Base-by-base conservation (phyloP, 78 protist genomes). In the Bodo saltans region DNA sequence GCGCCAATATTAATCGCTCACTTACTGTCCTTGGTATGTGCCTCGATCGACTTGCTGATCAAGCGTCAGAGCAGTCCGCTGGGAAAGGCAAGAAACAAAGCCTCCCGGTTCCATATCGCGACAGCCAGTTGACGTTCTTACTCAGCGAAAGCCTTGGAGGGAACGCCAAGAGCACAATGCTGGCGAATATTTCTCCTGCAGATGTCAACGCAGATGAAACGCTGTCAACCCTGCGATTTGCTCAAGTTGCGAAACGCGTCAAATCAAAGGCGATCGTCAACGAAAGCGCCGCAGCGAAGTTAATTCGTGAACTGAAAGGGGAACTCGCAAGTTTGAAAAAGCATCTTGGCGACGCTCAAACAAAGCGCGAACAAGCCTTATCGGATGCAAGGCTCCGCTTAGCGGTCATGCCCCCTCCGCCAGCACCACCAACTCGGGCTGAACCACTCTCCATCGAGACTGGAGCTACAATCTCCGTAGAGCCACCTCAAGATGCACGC, bases 161-260 rank as follows among this genome's bases (percentile, higher is more conserved):
- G 35, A 87, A 90, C 73, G 2, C 87, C 26, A 87, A 84, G 73
- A 92, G 93, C n/a, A 28, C 83, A 78, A 93, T 93, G 96, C 39
- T 93, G 2, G 92, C 93, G 17, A 84, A 92, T 1, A 1, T 93
- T 37, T 76, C 87, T 23, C 96, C 96, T 1, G 89, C 93, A 34
- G 87, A 83, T 38, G 68, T 35, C 88, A 87, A 89, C 88, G 84
- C 39, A n/a, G 97, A 92, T 21, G 97, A 94, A 79, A 72, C 97
- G 29, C 85, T 97, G 29, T 53, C 88, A 37, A 97, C 98, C 30
- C 95, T 97, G 34, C 94, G 95, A 68, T 96, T 91, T 79, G 98
- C 96, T 29, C 92, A 93, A 72, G 68, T 92, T 0, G 97, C 95
- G 29, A 96, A 96, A 84, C 69, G 86, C 85, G 93, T 96, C 72